These are phyloP conservation scores for Diaporthe eres DNA, from an alignment of 2,329 filamentous ascomycete genomes.

Conservation along the genomic window DNA sequence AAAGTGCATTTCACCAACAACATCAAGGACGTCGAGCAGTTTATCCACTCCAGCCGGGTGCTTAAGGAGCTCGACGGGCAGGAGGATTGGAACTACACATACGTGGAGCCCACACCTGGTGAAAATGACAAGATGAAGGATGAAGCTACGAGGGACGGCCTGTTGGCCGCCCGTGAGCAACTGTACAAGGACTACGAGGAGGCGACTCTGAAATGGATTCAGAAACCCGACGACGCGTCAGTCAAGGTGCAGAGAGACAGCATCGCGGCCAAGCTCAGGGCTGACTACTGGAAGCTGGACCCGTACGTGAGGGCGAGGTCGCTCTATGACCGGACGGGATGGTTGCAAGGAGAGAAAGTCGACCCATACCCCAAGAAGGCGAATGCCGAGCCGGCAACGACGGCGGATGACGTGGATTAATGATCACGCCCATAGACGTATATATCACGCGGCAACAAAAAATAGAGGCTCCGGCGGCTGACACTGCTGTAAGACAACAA, in stretches of 20 bases:
- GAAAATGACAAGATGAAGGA: constrained; percentile 86
- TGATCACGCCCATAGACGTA: constrained; percentile 29
- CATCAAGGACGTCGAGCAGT: constrained; percentile 82
- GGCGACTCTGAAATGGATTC: constrained; percentile 82
- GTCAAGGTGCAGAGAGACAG: constrained; percentile 71
- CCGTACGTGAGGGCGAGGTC: constrained; percentile 86
- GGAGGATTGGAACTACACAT: constrained; percentile 87
- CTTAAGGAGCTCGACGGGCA: constrained; percentile 88
- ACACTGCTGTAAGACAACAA: neutral
- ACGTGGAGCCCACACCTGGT: constrained; percentile 79
- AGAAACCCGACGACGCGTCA: constrained; percentile 60
- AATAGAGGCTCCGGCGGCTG: constrained; percentile 7
- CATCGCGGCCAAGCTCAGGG: constrained; percentile 74
- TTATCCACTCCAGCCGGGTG: constrained; percentile 79
- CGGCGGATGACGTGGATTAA: constrained; percentile 62
- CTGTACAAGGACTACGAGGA: constrained; percentile 83
- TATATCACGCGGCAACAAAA: constrained; percentile 31
- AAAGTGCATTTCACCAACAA: constrained; percentile 96
- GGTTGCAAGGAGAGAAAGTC: constrained; percentile 79
- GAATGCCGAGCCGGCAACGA: constrained; percentile 51
- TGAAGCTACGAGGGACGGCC: constrained; percentile 70
- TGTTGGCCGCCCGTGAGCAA: constrained; percentile 74
- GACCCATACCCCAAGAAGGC: constrained; percentile 73
- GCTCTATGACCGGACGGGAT: constrained; percentile 86
- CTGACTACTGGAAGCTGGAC: constrained; percentile 91